Evolutionary conservation across 345 rosid genomes (phyloP), one percentile per base, ranked within the genome.

Genomic region (Limnanthes douglasii): DNA sequence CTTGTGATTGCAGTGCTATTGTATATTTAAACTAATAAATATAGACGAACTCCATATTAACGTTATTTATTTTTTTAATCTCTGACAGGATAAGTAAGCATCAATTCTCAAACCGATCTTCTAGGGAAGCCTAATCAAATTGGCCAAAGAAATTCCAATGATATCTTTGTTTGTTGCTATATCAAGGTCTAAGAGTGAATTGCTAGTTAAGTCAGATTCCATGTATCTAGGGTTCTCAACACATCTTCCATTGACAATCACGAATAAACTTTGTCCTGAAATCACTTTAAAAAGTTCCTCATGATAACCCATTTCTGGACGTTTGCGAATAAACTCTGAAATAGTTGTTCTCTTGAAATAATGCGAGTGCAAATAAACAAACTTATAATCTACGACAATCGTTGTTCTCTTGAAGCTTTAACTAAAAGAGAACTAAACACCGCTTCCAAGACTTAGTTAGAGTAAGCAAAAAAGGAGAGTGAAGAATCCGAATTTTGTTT

Each of bases 81-180:
- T 48, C 83, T 68, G 40, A 85, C 79, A 15, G 96, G 96, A 67
- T 93, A 68, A 55, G 79, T 76, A 63, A 85, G 59, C 90, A 80
- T 76, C 59, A 85, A 62, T 43, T 93, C 96, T 43, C 50, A 81
- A 15, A 45, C 66, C 34, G 77, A 65, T 62, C 79, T 79, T 85
- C 96, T 93, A 80, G 30, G 80, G 79, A 52, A 85, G 90, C 73
- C 96, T 76, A 59, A 85, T 77, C 73, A 85, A 73, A 53, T 85
- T 85, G 53, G 96, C 96, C 36, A 85, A 60, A 57, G 96, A 81
- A 63, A 85, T 80, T 53, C 93, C 93, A 37, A 85, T 72, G 46
- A 85, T 76, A 61, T 85, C 90, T 34, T 78, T 58, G 50, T 85
- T 73, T 34, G 82, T 61, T 20, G 96, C 93, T 26, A 85, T 72